Conservation (phyloP, 148 eudicot genomes). For the Tetragonia tetragonoides region DNA sequence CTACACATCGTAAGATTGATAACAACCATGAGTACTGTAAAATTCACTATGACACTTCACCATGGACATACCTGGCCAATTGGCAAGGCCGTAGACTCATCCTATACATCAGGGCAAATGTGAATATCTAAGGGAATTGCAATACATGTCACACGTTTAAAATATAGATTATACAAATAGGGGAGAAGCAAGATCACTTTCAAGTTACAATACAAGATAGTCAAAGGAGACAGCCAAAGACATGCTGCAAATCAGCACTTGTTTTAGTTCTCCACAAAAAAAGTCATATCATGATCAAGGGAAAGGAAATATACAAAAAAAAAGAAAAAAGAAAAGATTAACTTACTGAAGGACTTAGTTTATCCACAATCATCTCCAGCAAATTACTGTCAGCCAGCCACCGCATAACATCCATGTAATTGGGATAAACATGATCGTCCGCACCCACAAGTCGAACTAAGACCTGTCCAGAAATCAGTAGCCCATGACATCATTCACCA, state of each 20-base stretch:
- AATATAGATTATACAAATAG: neutral
- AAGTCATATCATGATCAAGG: neutral
- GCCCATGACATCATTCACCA: conserved; percentile 1
- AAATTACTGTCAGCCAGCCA: conserved; percentile 92
- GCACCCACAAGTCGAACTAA: conserved; percentile 96
- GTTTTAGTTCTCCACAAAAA: neutral
- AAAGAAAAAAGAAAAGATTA: conserved; percentile 3
- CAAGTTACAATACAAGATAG: neutral
- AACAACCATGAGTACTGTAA: too few species aligned
- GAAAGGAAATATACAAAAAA: neutral
- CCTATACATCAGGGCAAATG: too few species aligned
- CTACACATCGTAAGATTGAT: too few species aligned
- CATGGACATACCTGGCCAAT: too few species aligned
- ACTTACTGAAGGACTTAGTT: conserved; percentile 76
- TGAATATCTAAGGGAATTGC: neutral
- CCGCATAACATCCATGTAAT: conserved; percentile 80
- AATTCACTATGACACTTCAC: too few species aligned
- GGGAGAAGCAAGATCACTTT: neutral
- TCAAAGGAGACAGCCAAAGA: neutral
- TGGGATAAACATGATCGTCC: conserved; percentile 92
- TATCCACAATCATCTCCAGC: conserved; percentile 97
- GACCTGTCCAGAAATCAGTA: conserved; percentile 47
- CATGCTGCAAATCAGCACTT: neutral
- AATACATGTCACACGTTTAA: neutral
- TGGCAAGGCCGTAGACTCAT: too few species aligned